Evolutionary conservation across 805 yeast genomes (phyloP).

Genomic region (Hanseniaspora pseudoguilliermondii): DNA sequence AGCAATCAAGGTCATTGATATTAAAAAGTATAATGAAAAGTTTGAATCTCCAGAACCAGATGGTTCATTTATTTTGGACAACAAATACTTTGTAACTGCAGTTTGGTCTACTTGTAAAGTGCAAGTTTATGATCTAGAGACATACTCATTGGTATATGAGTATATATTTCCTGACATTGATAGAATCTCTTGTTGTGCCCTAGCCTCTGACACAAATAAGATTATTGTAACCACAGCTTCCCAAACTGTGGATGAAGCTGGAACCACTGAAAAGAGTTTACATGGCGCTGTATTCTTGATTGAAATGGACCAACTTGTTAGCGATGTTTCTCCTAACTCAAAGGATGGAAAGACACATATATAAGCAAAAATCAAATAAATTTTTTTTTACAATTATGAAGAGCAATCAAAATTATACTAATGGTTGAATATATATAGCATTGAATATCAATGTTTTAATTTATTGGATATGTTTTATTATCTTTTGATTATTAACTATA

Average conservation of each 20-base stretch:
- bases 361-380: neutral
- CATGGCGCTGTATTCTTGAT: conserved; percentile 5
- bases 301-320: neutral
- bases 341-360: conserved; percentile 6
- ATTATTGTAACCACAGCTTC: conserved; percentile 55
- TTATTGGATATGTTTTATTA: too few relatives aligned
- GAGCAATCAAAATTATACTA: too few relatives aligned
- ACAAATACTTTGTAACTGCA: conserved; percentile 50
- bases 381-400: too few relatives aligned
- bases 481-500: too few relatives aligned
- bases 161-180: conserved; percentile 44
- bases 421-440: too few relatives aligned
- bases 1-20: conserved; percentile 30
- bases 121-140: conserved; percentile 34
- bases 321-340: neutral
- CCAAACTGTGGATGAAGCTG: neutral
- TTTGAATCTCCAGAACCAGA: conserved; percentile 55
- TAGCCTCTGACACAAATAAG: conserved; percentile 47
- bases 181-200: conserved; percentile 54
- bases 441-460: too few relatives aligned
- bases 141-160: conserved; percentile 36
- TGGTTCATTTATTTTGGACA: conserved; percentile 51
- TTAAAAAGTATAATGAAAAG: conserved; percentile 17
- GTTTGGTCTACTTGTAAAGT: conserved; percentile 52
- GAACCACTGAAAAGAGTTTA: neutral